A percentile compares a stretch with the other conserved stretches of the same genome.
Conservation (phyloP, 169 alveolate genomes). For the Plasmodium malariae region DNA sequence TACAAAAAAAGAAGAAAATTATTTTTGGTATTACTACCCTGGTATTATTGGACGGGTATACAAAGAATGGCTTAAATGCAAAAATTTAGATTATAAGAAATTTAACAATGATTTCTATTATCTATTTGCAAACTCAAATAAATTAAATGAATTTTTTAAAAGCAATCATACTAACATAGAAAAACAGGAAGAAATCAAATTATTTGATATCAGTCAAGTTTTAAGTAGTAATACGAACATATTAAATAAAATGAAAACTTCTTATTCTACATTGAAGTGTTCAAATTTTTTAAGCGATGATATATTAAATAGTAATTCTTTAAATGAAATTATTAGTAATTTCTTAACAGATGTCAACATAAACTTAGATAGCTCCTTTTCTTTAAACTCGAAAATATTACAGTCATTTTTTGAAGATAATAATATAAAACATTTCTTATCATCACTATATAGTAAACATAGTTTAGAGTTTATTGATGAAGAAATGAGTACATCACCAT, state of each 20-base stretch:
- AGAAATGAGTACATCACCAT: background rate
- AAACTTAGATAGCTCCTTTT: background rate
- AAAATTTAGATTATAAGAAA: slow-evolving; percentile 62
- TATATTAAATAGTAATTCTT: slow-evolving; percentile 17
- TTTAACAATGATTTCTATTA: slow-evolving; percentile 72
- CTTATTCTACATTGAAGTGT: slow-evolving; percentile 23
- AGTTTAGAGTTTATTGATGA: slow-evolving; percentile 4
- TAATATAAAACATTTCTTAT: slow-evolving; percentile 51
- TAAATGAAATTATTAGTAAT: slow-evolving; percentile 52
- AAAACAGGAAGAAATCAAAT: slow-evolving; percentile 41
- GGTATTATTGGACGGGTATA: slow-evolving; percentile 73
- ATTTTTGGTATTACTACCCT: slow-evolving; percentile 73
- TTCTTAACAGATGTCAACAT: slow-evolving; percentile 29
- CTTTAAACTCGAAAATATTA: background rate
- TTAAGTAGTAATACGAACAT: slow-evolving; percentile 27
- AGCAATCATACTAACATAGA: slow-evolving; percentile 40
- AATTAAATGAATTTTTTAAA: slow-evolving; percentile 36
- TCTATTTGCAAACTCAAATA: slow-evolving; percentile 45
- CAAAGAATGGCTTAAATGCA: slow-evolving; percentile 74
- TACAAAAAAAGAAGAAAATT: slow-evolving; percentile 29
- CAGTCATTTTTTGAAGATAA: slow-evolving; percentile 47
- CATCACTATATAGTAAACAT: slow-evolving; percentile 12
- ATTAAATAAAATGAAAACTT: slow-evolving; percentile 10
- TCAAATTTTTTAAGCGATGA: slow-evolving; percentile 21
- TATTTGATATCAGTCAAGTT: slow-evolving; percentile 69